These are phyloP conservation scores for Candida yuanshanica DNA, from an alignment of 805 yeast genomes.

Conservation along the genomic window DNA sequence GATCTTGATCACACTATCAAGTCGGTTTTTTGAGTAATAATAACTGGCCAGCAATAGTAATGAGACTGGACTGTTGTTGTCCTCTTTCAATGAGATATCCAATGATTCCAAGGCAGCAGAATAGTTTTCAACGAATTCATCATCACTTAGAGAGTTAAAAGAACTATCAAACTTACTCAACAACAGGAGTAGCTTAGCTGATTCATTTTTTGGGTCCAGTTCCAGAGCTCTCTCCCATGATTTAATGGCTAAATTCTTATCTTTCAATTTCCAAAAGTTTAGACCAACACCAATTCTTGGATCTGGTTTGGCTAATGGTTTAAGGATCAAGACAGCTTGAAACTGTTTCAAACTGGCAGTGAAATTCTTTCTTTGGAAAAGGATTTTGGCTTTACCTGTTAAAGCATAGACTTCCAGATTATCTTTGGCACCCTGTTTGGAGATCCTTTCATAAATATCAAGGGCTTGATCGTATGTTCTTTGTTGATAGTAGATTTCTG, in stretches of 20 bases:
- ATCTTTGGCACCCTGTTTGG: slow-evolving; percentile 39
- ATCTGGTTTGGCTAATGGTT: slow-evolving; percentile 81
- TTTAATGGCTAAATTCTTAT: slow-evolving; percentile 63
- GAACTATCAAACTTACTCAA: slow-evolving; percentile 64
- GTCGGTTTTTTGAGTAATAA: slow-evolving; percentile 63
- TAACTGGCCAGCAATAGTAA: slow-evolving; percentile 64
- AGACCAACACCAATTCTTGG: slow-evolving; percentile 93
- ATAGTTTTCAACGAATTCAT: slow-evolving; percentile 58
- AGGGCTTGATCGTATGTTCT: slow-evolving; percentile 68
- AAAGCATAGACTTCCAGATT: slow-evolving; percentile 68
- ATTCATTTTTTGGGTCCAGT: slow-evolving; percentile 52
- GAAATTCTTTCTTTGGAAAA: slow-evolving; percentile 68
- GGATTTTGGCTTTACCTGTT: slow-evolving; percentile 77
- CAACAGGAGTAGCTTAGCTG: slow-evolving; percentile 61
- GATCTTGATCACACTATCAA: slow-evolving; percentile 50
- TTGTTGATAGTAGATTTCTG: slow-evolving; percentile 52
- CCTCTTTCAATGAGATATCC: slow-evolving; percentile 29
- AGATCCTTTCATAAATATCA: slow-evolving; percentile 58
- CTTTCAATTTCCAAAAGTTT: slow-evolving; percentile 86
- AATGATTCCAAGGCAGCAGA: slow-evolving; percentile 47
- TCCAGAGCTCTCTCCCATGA: slow-evolving; percentile 83
- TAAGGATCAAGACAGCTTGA: slow-evolving; percentile 72
- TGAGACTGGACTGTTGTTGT: slow-evolving; percentile 52
- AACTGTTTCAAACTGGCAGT: slow-evolving; percentile 69
- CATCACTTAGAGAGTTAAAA: slow-evolving; percentile 47